phyloP scores from a whole-genome alignment of 768 basidiomycete genomes.

The Termitomyces sp. region DNA sequence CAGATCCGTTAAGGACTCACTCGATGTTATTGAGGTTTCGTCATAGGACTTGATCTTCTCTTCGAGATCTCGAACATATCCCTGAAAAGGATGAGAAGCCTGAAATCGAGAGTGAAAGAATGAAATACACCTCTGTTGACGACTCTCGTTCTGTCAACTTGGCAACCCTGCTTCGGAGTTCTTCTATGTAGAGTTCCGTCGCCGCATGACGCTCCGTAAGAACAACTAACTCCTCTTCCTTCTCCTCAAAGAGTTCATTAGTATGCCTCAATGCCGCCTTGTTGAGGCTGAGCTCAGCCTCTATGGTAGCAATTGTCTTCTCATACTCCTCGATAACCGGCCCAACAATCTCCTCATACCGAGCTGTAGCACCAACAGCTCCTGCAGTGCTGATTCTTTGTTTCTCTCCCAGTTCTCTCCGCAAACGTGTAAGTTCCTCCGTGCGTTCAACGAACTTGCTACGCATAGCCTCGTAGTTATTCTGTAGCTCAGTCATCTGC shows the following conservation, averaged over 20 bases:
- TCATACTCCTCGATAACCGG: slow-evolving; percentile 99
- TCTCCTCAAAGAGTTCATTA: slow-evolving; percentile 90
- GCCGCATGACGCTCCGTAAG: slow-evolving; percentile 67
- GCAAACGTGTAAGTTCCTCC: slow-evolving; percentile 77
- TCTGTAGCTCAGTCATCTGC: slow-evolving; percentile 80
- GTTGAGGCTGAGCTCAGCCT: slow-evolving; percentile 85
- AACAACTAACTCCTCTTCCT: slow-evolving; percentile 70
- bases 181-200: slow-evolving; percentile 84
- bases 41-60: slow-evolving; percentile 84
- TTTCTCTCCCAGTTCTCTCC: slow-evolving; percentile 73
- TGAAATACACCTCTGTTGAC: slow-evolving; percentile 72
- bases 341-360: slow-evolving; percentile 90
- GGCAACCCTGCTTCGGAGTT: slow-evolving; percentile 70
- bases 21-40: slow-evolving; percentile 71
- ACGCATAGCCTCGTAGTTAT: slow-evolving; percentile 79
- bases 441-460: slow-evolving; percentile 85
- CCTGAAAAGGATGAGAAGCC: slow-evolving; percentile 38
- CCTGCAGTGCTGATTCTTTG: slow-evolving; percentile 57
- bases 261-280: slow-evolving; percentile 84
- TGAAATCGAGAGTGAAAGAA: background rate
- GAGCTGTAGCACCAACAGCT: slow-evolving; percentile 60
- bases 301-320: slow-evolving; percentile 92
- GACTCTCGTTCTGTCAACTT: slow-evolving; percentile 87
- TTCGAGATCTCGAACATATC: slow-evolving; percentile 91
- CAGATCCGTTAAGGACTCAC: slow-evolving; percentile 76